Evolutionary conservation across 2,329 filamentous ascomycete genomes (phyloP).

Genomic region (Exophiala sp.): DNA sequence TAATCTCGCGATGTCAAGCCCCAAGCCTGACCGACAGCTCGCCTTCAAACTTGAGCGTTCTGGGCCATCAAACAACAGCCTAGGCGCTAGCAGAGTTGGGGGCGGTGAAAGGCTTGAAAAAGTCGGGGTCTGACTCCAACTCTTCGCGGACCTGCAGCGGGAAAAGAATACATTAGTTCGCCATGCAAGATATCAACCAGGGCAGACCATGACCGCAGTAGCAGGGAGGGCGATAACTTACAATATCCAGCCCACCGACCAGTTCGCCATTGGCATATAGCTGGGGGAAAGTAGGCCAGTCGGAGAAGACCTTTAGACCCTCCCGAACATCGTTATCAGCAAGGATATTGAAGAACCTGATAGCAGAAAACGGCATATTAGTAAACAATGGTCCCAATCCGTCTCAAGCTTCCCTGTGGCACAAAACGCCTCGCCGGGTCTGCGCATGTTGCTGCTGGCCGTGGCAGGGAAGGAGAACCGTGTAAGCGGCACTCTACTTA

Average conservation of each 20-base stretch:
- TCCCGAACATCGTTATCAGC: conserved; percentile 96
- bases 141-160: conserved; percentile 78
- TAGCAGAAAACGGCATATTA: neutral
- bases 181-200: neutral
- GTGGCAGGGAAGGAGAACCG: neutral
- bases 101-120: conserved; percentile 63
- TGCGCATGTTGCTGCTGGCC: neutral
- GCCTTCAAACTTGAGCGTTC: neutral
- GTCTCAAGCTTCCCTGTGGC: neutral
- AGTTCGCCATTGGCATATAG: conserved; percentile 87
- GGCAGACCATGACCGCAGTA: neutral
- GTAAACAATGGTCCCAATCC: neutral
- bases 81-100: neutral
- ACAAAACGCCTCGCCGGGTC: neutral
- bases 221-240: conserved; percentile 47
- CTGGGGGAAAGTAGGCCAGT: conserved; percentile 97
- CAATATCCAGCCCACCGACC: conserved; percentile 90
- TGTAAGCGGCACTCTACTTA: conserved; percentile 5
- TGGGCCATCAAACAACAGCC: neutral
- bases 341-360: conserved; percentile 91
- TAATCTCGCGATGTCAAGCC: no score
- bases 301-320: conserved; percentile 93
- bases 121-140: conserved; percentile 72
- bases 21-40: neutral
- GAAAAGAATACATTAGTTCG: conserved; percentile 2